phyloP scores from a whole-genome alignment of 306 rosid species.

The Acacia crassicarpa region DNA sequence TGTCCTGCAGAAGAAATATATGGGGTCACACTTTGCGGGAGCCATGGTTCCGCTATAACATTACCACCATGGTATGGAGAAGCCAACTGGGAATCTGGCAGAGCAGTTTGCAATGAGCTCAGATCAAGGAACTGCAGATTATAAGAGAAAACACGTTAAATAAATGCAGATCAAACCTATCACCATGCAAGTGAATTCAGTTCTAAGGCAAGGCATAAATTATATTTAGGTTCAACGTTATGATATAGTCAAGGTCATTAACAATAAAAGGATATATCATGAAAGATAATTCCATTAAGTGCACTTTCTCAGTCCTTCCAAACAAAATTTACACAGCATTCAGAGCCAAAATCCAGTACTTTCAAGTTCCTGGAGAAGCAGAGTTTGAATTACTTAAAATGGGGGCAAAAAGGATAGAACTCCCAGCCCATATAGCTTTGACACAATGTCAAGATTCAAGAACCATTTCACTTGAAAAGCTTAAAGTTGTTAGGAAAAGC shows the following conservation, averaged over 20 bases:
- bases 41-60: conserved; percentile 76
- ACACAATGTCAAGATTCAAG: background rate
- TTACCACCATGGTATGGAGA: conserved; percentile 47
- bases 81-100: conserved; percentile 63
- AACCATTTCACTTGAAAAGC: background rate
- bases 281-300: background rate
- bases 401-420: background rate
- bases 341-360: background rate
- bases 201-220: background rate
- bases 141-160: conserved; percentile 15
- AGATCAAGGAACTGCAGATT: conserved; percentile 71
- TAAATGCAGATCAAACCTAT: background rate
- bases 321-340: background rate
- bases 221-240: background rate
- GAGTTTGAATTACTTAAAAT: background rate
- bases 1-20: conserved; percentile 64
- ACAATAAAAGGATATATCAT: background rate
- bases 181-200: background rate
- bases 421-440: background rate
- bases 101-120: conserved; percentile 73
- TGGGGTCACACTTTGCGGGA: conserved; percentile 56
- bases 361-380: background rate
- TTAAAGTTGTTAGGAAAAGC: background rate
- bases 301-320: background rate
- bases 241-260: background rate